A percentile compares a stretch with the other conserved stretches of the same genome.
Evolutionary conservation across 2,329 filamentous ascomycete genomes (phyloP).

Genomic region (Diaporthe ampelina): DNA sequence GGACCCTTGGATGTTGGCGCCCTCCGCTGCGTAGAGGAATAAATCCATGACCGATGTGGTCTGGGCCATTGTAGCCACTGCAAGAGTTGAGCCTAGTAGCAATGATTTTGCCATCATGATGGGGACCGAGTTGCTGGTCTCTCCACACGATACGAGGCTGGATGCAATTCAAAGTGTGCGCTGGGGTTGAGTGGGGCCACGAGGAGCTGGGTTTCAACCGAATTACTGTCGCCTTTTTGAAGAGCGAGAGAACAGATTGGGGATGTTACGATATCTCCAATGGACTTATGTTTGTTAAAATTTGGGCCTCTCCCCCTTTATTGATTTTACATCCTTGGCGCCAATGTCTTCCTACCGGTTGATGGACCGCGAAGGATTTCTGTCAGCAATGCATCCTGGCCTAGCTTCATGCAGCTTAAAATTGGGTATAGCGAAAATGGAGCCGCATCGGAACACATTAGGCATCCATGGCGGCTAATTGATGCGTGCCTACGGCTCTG

Average conservation of each 20-base stretch:
- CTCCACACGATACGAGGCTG: not conserved
- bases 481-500: not conserved
- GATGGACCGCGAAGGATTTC: not conserved
- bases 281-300: too few species aligned
- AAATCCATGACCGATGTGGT: slow-evolving; percentile 26
- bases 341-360: not conserved
- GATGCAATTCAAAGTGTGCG: not conserved
- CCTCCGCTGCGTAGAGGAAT: slow-evolving; percentile 26
- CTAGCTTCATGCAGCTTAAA: not conserved
- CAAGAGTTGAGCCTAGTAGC: not conserved
- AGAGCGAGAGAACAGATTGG: not conserved
- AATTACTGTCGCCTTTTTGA: not conserved
- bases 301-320: not conserved
- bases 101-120: not conserved
- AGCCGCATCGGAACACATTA: not conserved
- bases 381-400: not conserved
- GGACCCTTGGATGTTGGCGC: slow-evolving; percentile 8
- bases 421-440: not conserved
- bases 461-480: not conserved
- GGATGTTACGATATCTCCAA: not conserved
- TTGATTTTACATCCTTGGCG: not conserved
- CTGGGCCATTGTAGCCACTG: not conserved
- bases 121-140: not conserved
- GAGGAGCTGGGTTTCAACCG: not conserved
- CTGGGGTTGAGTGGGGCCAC: not conserved